These are phyloP conservation scores for Lyophyllum shimeji DNA, from an alignment of 768 basidiomycete species.

Conservation along the genomic window DNA sequence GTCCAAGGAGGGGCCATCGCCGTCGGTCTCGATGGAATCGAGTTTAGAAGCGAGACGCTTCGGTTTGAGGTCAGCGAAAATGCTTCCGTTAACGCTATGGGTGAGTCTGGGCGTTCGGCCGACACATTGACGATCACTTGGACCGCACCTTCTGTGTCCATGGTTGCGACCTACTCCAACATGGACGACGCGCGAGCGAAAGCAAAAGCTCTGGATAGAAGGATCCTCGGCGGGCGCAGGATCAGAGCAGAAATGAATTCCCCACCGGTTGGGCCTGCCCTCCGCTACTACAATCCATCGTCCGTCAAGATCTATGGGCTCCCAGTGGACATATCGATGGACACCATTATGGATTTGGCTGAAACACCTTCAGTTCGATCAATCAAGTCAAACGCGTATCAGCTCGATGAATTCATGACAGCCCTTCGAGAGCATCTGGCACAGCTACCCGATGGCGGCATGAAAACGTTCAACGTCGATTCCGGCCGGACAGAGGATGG, in stretches of 20 bases:
- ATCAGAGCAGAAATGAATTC: conserved; percentile 47
- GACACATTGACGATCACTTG: conserved; percentile 52
- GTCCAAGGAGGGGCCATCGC: conserved; percentile 41
- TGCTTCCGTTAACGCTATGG: conserved; percentile 42
- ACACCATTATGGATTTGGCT: conserved; percentile 28
- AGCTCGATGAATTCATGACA: conserved; percentile 19
- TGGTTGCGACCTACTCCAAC: conserved; percentile 42
- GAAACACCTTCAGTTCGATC: conserved; percentile 20
- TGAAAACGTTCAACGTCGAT: conserved; percentile 26
- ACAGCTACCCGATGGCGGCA: conserved; percentile 15
- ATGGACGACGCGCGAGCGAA: conserved; percentile 32
- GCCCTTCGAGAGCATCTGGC: conserved; percentile 25
- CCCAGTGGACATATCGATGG: conserved; percentile 24
- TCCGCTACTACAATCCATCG: conserved; percentile 24
- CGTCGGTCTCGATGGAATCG: conserved; percentile 44
- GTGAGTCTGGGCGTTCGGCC: conserved; percentile 26
- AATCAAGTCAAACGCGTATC: conserved; percentile 22
- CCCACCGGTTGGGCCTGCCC: conserved; percentile 29
- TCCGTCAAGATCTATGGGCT: conserved; percentile 47
- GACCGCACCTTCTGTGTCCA: conserved; percentile 44
- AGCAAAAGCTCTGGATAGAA: conserved; percentile 35
- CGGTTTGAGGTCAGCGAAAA: conserved; percentile 42
- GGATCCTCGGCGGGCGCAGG: conserved; percentile 36
- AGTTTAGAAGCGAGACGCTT: conserved; percentile 43
- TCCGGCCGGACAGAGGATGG: conserved; percentile 26